Evolutionary conservation across 2,329 filamentous ascomycete genomes (phyloP).

Genomic region (Trichophyton mentagrophytes): DNA sequence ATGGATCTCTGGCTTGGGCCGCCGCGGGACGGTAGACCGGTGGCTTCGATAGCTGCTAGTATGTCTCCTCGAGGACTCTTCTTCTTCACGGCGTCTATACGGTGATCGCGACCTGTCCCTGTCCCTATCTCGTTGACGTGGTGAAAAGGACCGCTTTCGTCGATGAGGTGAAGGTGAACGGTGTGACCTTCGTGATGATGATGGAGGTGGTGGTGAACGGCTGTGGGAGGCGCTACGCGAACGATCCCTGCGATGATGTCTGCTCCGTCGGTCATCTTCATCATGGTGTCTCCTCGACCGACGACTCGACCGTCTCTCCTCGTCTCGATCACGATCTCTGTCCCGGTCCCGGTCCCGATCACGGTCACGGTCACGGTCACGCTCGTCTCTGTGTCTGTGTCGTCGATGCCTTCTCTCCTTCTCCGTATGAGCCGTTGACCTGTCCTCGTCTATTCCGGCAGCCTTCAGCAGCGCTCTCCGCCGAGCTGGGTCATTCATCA

Average conservation of each 20-base stretch:
- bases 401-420: slow-evolving; percentile 38
- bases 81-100: slow-evolving; percentile 23
- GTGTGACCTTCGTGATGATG: slow-evolving; percentile 9
- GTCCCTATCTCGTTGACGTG: slow-evolving; percentile 5
- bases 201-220: slow-evolving; percentile 6
- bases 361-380: slow-evolving; percentile 12
- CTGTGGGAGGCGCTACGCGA: slow-evolving; percentile 26
- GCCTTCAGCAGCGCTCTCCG: slow-evolving; percentile 52
- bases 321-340: slow-evolving; percentile 9
- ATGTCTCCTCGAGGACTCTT: slow-evolving; percentile 20
- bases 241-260: slow-evolving; percentile 33
- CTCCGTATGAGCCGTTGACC: slow-evolving; percentile 24
- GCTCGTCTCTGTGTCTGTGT: slow-evolving; percentile 19
- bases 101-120: slow-evolving; percentile 28
- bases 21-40: slow-evolving; percentile 11
- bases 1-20: slow-evolving; percentile 4
- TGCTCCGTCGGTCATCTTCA: slow-evolving; percentile 20
- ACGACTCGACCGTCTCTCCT: slow-evolving; percentile 10
- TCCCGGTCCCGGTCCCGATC: slow-evolving; percentile 15
- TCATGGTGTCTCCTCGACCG: slow-evolving; percentile 13
- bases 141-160: slow-evolving; percentile 16
- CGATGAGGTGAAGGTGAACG: slow-evolving; percentile 15
- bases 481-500: slow-evolving; percentile 34
- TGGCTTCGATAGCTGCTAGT: slow-evolving; percentile 15
- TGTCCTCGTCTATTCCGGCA: slow-evolving; percentile 25